Evolutionary conservation across 371 early-diverging fungal genomes (phyloP).

Genomic region (Entomophthora muscae): DNA sequence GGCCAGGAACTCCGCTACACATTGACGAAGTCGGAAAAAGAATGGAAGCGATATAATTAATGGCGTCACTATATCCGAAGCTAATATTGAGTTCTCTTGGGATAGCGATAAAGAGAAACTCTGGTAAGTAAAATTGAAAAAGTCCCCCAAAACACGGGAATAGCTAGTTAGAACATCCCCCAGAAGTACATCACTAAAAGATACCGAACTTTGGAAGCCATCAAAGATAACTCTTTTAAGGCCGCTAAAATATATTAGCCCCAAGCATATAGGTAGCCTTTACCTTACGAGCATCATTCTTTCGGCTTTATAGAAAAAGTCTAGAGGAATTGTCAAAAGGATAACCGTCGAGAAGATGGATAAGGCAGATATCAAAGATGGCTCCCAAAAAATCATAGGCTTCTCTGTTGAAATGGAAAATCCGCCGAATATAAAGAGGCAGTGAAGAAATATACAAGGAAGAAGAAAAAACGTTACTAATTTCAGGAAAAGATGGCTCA

Average conservation of each 20-base stretch:
- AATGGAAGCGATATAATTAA: slow-evolving; percentile 41
- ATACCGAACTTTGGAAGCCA: slow-evolving; percentile 33
- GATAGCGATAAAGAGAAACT: background rate
- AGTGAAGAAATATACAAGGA: too few species aligned
- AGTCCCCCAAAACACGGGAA: slow-evolving; percentile 69
- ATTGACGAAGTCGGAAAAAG: slow-evolving; percentile 72
- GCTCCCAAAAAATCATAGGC: too few species aligned
- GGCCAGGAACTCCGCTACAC: slow-evolving; percentile 48
- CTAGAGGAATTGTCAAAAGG: too few species aligned
- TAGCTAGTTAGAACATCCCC: slow-evolving; percentile 88
- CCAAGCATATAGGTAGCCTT: background rate
- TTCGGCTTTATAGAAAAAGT: background rate
- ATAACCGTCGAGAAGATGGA: too few species aligned
- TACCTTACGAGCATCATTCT: background rate
- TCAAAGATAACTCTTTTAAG: slow-evolving; percentile 23
- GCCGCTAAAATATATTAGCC: slow-evolving; percentile 13
- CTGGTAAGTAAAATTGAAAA: slow-evolving; percentile 24
- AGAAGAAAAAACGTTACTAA: too few species aligned
- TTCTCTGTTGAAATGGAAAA: too few species aligned
- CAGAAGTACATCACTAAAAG: slow-evolving; percentile 67
- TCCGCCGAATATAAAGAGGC: too few species aligned
- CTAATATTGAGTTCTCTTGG: background rate
- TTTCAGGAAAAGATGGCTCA: too few species aligned
- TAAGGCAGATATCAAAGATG: too few species aligned
- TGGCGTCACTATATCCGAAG: background rate